Conservation (phyloP, 1,284 basidiomycete genomes). For the Fistulinella staudtii region DNA sequence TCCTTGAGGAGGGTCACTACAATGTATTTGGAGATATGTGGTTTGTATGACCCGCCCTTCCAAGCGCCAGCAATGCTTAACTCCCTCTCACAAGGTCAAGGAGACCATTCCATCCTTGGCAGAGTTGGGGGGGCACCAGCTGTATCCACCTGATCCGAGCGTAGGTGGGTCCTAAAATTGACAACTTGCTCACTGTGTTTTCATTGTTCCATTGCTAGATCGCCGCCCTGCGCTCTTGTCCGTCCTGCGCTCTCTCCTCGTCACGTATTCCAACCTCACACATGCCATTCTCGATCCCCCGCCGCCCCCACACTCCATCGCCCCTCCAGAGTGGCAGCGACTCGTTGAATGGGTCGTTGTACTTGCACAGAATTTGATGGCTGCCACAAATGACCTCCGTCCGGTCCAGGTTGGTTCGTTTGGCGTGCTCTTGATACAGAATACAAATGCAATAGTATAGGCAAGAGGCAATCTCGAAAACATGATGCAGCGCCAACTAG, state of each 20-base stretch:
- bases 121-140: conserved; percentile 65
- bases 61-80: conserved; percentile 11
- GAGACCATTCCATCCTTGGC: conserved; percentile 70
- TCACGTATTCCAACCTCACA: conserved; percentile 65
- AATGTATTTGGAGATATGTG: conserved; percentile 76
- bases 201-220: conserved; percentile 40
- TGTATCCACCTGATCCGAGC: conserved; percentile 67
- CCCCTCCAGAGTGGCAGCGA: conserved; percentile 63
- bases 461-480: conserved; percentile 68
- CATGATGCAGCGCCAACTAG: conserved; percentile 73
- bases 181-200: conserved; percentile 1
- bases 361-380: conserved; percentile 77
- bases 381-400: conserved; percentile 75
- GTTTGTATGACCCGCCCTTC: conserved; percentile 54
- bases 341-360: conserved; percentile 72
- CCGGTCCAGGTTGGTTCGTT: conserved; percentile 60
- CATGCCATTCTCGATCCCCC: conserved; percentile 61
- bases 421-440: not conserved
- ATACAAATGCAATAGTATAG: conserved; percentile 32
- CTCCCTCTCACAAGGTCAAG: conserved; percentile 50
- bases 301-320: conserved; percentile 43
- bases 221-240: conserved; percentile 65
- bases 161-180: conserved; percentile 45
- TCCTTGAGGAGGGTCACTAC: conserved; percentile 67
- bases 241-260: conserved; percentile 64